Base-by-base conservation (phyloP, 345 rosid species). In the Xanthoceras sorbifolium region DNA sequence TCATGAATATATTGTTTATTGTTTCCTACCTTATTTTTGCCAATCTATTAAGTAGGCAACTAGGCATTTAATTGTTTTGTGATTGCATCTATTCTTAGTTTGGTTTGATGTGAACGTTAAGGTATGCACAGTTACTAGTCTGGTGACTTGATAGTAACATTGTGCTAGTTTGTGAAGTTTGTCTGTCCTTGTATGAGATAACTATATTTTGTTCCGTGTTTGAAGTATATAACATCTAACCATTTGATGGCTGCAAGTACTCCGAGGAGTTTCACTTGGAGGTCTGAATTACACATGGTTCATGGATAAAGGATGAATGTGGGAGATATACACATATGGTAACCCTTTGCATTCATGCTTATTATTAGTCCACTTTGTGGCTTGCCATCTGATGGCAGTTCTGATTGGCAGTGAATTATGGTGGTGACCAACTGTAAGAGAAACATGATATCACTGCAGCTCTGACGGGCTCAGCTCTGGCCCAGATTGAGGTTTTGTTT, bases 371-470 rank as follows among this genome's bases (percentile, higher is more conserved):
- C 65, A 66, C 68, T 74, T 15, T 77, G 76, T 75, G 75, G 79
- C 74, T 55, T 77, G 80, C 77, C 85, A 77, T 79, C 79, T 74
- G 78, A 82, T 81, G 83, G 81, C 61, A 26, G 77, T 81, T 81
- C 73, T 84, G 76, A 82, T 81, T 79, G 77, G 80, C 83, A 79
- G 85, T 74, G 79, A 75, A 54, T 66, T 71, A 25, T 77, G 82
- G 75, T 79, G 87, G 55, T 77, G 76, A 75, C 71, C 78, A 76
- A 67, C 78, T 64, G 54, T 70, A 79, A 55, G 81, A 82, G 72
- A 76, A n/a, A n/a, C n/a, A n/a, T n/a, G n/a, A n/a, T n/a, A n/a
- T 82, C 78, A 63, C 67, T 77, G 75, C 83, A 40, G 66, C 31
- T 59, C 54, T 40, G 62, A 71, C 32, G 70, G 70, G 74, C 77